A percentile compares a stretch with the other conserved stretches of the same genome.
These are phyloP conservation scores for Xylaria sp. DNA, from an alignment of 2,329 filamentous ascomycete species.

Conservation along the genomic window DNA sequence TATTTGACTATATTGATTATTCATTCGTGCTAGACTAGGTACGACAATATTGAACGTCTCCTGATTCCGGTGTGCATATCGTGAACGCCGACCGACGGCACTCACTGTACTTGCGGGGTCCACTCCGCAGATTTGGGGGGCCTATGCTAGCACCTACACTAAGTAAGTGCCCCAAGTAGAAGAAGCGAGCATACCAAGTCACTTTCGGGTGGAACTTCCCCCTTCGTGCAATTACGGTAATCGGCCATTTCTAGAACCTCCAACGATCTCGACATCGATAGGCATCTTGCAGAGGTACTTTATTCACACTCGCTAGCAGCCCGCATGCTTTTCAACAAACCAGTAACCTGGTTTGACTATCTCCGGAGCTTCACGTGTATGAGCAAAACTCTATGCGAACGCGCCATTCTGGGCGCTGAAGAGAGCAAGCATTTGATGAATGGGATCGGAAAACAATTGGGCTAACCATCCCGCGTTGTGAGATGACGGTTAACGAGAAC, in stretches of 20 bases:
- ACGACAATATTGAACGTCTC: background rate
- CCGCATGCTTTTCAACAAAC: background rate
- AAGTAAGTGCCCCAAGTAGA: background rate
- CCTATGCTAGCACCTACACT: background rate
- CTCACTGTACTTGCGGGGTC: conserved; percentile 2
- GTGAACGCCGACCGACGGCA: background rate
- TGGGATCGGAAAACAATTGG: background rate
- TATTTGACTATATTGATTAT: background rate
- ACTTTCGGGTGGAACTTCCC: conserved; percentile 3
- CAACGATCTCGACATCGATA: background rate
- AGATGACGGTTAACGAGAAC: background rate
- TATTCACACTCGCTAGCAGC: background rate
- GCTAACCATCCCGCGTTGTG: background rate
- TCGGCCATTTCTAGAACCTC: background rate
- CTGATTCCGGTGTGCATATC: background rate
- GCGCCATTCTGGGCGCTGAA: background rate
- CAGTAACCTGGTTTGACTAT: background rate
- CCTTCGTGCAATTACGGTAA: background rate
- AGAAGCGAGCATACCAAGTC: background rate
- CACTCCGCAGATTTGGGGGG: background rate
- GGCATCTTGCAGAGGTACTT: background rate
- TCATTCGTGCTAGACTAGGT: background rate
- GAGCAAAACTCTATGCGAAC: background rate
- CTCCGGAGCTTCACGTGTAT: background rate
- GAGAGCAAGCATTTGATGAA: background rate